These are phyloP conservation scores for Plasmodium vinckei DNA, from an alignment of 169 alveolate genomes.

Conservation along the genomic window DNA sequence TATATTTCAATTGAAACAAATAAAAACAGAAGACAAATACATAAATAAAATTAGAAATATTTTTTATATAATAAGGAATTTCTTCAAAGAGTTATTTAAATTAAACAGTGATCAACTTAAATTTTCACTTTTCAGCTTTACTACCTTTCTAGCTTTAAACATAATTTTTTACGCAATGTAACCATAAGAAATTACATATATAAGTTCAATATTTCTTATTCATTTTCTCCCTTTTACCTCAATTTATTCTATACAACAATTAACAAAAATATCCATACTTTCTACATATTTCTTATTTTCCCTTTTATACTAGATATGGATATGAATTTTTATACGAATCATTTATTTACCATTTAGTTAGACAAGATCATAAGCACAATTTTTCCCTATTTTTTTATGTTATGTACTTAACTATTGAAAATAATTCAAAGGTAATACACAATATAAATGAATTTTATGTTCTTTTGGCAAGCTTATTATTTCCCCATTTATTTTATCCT, in stretches of 20 bases:
- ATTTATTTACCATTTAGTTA: conserved; percentile 94
- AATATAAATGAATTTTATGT: background rate
- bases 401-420: conserved; percentile 88
- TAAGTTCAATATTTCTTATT: background rate
- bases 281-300: background rate
- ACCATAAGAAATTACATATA: background rate
- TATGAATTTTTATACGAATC: conserved; percentile 94
- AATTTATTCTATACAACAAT: too few relatives aligned
- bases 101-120: conserved; percentile 79
- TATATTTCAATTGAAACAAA: conserved; percentile 60
- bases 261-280: background rate
- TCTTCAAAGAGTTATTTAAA: conserved; percentile 34
- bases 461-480: background rate
- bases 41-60: conserved; percentile 41
- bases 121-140: conserved; percentile 86
- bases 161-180: conserved; percentile 83
- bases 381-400: conserved; percentile 96
- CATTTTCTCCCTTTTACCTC: background rate
- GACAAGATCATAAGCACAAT: conserved; percentile 98
- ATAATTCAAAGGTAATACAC: conserved; percentile 80
- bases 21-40: conserved; percentile 26
- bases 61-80: background rate
- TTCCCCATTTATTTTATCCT: background rate
- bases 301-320: conserved; percentile 87
- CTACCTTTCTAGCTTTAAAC: conserved; percentile 82